Base-by-base conservation (phyloP, 495 filamentous ascomycete species). In the Astrothelium macrocarpum region DNA sequence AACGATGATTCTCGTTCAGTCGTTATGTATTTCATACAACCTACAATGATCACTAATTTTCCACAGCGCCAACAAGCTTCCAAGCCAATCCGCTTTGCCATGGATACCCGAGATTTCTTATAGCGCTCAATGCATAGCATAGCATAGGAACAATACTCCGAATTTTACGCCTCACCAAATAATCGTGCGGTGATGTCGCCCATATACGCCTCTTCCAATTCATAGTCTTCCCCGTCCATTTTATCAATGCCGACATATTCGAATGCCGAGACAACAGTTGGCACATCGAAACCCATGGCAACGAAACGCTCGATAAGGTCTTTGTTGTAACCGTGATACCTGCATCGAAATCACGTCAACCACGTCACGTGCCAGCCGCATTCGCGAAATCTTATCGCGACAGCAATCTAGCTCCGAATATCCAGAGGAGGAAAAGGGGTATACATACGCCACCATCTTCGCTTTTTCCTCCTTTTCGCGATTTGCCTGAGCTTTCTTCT, bases 201-300 rank as follows among this genome's bases (percentile, higher is more conserved):
- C 82, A 93, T 90, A 68, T 89, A 90, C 7, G 86, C 90, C 66
- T 90, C 89, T 68, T 91, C 89, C 45, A 95, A 78, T 70, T 89
- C 86, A 73, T 93, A 91, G 71, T 92, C 88, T 67, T 89, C 81
- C 0, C 89, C 89, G 29, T 81, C 84, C 62, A 84, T 87, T 26
- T 81, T 82, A 64, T 92, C 87, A 65, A 96, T 91, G 1, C 90
- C 89, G 18, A 92, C 88, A 61, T 79, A 88, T 64, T 85, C 82
- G 68, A 98, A 93, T 2, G 91, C 90, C 25, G 84, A 82, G 5
- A 97, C 94, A 1, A 98, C 91, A 34, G 82, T 79, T 59, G 89
- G 87, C n/a, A 96, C 82, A 64, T 92, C 87, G 67, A 98, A 98
- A 43, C 94, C 94, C 94, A 98, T 97, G 68, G 79, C 82, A 20